These are phyloP conservation scores for Phytophthora tubulina DNA, from an alignment of 352 stramenopile genomes.

Conservation along the genomic window DNA sequence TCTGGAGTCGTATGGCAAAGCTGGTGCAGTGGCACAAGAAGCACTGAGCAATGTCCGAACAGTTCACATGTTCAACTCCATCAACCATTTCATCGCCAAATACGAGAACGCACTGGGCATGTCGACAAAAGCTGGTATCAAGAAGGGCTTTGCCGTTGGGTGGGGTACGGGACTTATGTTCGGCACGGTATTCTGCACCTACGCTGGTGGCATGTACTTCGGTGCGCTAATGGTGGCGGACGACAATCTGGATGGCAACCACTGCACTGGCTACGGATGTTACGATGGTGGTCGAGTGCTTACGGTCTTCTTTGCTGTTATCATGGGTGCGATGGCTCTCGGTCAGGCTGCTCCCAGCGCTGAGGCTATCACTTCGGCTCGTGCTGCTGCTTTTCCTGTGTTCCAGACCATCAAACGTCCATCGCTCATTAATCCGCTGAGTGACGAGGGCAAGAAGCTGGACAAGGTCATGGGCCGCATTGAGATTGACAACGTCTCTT, in stretches of 20 bases:
- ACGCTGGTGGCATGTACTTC: slow-evolving; percentile 84
- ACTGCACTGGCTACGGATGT: slow-evolving; percentile 49
- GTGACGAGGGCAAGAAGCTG: slow-evolving; percentile 47
- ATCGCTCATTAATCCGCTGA: slow-evolving; percentile 65
- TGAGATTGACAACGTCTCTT: slow-evolving; percentile 88
- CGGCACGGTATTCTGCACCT: slow-evolving; percentile 72
- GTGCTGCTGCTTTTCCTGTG: slow-evolving; percentile 66
- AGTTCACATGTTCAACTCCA: slow-evolving; percentile 83
- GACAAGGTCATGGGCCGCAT: slow-evolving; percentile 60
- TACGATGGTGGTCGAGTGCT: slow-evolving; percentile 76
- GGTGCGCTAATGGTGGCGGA: slow-evolving; percentile 72
- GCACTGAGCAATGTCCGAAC: slow-evolving; percentile 77
- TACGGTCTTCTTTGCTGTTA: slow-evolving; percentile 76
- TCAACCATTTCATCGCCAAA: slow-evolving; percentile 64
- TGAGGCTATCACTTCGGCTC: slow-evolving; percentile 67
- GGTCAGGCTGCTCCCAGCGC: slow-evolving; percentile 71
- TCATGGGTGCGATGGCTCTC: slow-evolving; percentile 79
- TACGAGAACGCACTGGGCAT: slow-evolving; percentile 60
- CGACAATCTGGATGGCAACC: slow-evolving; percentile 59
- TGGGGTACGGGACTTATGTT: slow-evolving; percentile 77
- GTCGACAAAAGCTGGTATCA: slow-evolving; percentile 62
- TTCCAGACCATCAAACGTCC: slow-evolving; percentile 72
- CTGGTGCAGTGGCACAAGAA: slow-evolving; percentile 79
- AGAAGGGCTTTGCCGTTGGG: slow-evolving; percentile 57
- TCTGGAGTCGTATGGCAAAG: slow-evolving; percentile 71